Conservation (phyloP, 1,139 yeast genomes). For the Yamadazyma trypodendri region DNA sequence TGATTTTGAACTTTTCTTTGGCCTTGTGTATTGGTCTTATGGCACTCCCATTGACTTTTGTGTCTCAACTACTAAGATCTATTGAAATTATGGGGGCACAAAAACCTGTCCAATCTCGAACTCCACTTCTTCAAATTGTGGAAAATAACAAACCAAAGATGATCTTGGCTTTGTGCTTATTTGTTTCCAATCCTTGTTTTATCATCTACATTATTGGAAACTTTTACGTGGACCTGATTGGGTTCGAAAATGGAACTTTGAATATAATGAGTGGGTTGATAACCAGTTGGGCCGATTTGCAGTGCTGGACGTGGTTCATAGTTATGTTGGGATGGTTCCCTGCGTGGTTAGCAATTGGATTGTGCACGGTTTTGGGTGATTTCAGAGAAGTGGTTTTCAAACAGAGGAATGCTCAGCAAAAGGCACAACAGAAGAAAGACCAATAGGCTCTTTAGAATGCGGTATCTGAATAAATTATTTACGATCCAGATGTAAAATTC, state of each 20-base stretch:
- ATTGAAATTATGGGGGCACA: conserved; percentile 5
- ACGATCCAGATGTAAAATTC: no score
- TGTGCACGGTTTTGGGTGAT: conserved; percentile 31
- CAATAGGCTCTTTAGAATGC: no score
- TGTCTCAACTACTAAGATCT: conserved; percentile 41
- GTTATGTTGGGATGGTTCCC: conserved; percentile 80
- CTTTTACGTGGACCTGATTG: conserved; percentile 22
- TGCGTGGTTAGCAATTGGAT: conserved; percentile 62
- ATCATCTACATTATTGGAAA: conserved; percentile 35
- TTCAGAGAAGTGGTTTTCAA: conserved; percentile 15
- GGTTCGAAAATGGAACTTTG: conserved; percentile 29
- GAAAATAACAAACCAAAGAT: conserved; percentile 19
- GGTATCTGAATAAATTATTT: conserved; percentile 2
- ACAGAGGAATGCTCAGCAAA: no score
- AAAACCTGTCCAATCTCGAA: not conserved
- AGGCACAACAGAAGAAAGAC: conserved; percentile 11
- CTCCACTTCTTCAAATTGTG: conserved; percentile 12
- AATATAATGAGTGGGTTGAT: conserved; percentile 50
- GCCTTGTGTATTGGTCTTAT: conserved; percentile 69
- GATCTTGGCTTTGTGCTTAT: conserved; percentile 33
- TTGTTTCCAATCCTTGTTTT: conserved; percentile 57
- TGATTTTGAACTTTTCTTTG: conserved; percentile 82
- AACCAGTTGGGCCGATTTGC: conserved; percentile 66
- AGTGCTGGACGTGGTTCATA: conserved; percentile 87
- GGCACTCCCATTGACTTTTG: conserved; percentile 69